phyloP scores from a whole-genome alignment of 139 green algal genomes.

The Eudorina sp. region DNA sequence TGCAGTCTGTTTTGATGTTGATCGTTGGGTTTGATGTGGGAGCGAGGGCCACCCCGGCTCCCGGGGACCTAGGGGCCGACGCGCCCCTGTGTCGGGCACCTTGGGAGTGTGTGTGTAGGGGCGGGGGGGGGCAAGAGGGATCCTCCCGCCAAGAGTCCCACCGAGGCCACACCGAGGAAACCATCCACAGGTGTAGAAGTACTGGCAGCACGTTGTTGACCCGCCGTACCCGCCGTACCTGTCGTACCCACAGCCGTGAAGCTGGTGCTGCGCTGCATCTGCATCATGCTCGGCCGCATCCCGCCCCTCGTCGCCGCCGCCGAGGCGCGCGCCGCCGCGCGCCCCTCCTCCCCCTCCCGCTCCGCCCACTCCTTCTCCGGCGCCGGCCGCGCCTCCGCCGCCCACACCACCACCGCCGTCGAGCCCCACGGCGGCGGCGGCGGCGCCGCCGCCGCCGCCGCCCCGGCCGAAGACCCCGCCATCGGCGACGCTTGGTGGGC shows the following conservation, averaged over 20 bases:
- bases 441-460: background rate
- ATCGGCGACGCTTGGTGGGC: constrained; percentile 68
- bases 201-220: no score
- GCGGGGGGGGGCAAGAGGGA: no score
- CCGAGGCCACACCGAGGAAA: no score
- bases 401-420: background rate
- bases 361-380: background rate
- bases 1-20: no score
- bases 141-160: no score
- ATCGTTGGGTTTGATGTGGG: no score
- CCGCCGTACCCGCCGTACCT: no score
- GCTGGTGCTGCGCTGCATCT: constrained; percentile 64
- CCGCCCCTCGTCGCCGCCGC: constrained; percentile 38
- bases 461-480: constrained; percentile 43
- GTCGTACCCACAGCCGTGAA: constrained; percentile 57
- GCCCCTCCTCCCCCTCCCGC: background rate
- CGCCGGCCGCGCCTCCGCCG: background rate
- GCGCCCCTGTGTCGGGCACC: no score
- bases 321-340: constrained; percentile 9
- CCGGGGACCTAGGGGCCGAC: no score
- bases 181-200: no score
- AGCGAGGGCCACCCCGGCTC: no score
- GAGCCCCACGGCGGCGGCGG: background rate
- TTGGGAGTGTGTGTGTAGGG: no score
- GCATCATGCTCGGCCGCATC: constrained; percentile 62